Percentiles rank a stretch among this genome's conserved stretches.
Evolutionary conservation across 2,329 filamentous ascomycete genomes (phyloP).

Genomic region (Penicillium rolfsii): DNA sequence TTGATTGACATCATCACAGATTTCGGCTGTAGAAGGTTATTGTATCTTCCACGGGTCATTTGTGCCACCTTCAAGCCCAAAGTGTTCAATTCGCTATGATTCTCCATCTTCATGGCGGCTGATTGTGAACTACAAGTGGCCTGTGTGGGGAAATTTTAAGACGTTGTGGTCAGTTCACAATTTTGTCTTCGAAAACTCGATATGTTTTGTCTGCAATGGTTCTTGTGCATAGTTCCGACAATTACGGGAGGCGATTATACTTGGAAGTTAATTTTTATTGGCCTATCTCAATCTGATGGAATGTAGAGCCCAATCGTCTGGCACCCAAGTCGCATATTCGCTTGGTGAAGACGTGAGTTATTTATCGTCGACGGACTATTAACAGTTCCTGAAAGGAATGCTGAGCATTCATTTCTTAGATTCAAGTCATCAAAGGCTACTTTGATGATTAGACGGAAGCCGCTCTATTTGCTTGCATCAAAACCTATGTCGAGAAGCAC

Average conservation of each 20-base stretch:
- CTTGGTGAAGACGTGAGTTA: not conserved
- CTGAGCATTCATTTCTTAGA: not conserved
- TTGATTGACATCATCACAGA: too few species aligned
- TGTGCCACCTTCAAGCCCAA: not conserved
- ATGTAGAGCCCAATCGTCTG: not conserved
- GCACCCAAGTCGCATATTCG: not conserved
- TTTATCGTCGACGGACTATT: not conserved
- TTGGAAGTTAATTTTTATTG: not conserved
- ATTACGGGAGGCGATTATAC: not conserved
- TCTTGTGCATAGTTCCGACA: not conserved
- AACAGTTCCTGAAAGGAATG: not conserved
- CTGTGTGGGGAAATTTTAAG: not conserved
- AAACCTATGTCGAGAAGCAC: not conserved
- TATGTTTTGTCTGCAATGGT: not conserved
- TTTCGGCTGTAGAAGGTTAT: not conserved
- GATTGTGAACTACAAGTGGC: not conserved
- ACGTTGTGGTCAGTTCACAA: not conserved
- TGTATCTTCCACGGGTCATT: not conserved
- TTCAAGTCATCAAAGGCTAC: not conserved
- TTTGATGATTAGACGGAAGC: not conserved
- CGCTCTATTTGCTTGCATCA: not conserved
- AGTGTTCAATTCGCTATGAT: not conserved
- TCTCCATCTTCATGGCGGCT: not conserved
- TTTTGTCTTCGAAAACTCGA: not conserved
- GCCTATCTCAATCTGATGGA: not conserved